Conservation (phyloP, 371 early-diverging fungal species). For the Apophysomyces elegans region DNA sequence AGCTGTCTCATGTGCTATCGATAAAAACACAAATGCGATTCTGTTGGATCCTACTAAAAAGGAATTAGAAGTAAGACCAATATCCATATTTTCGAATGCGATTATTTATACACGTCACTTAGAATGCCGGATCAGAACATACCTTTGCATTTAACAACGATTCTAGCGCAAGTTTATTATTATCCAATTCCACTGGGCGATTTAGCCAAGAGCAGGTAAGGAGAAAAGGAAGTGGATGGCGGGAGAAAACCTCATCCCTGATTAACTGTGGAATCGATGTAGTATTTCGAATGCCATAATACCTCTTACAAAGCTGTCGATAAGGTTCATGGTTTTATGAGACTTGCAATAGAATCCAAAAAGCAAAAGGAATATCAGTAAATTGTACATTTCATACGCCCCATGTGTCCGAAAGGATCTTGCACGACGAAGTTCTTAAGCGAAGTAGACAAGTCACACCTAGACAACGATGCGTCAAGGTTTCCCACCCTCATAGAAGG, state of each 20-base stretch:
- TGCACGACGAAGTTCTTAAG: not conserved
- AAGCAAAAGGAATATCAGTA: conserved; percentile 63
- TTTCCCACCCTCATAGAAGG: too few relatives aligned
- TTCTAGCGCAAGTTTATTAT: conserved; percentile 34
- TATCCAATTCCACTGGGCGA: conserved; percentile 71
- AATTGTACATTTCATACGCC: not conserved
- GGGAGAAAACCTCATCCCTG: not conserved
- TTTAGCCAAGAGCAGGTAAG: conserved; percentile 71
- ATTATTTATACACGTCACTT: conserved; percentile 6
- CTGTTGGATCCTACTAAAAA: conserved; percentile 80
- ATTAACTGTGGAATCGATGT: not conserved
- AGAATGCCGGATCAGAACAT: conserved; percentile 77
- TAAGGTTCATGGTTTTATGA: conserved; percentile 60
- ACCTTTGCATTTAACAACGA: conserved; percentile 82
- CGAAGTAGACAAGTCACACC: not conserved
- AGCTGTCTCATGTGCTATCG: conserved; percentile 75
- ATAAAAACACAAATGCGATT: conserved; percentile 56
- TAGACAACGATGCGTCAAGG: too few relatives aligned
- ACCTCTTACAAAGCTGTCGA: conserved; percentile 52
- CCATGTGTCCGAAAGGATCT: not conserved
- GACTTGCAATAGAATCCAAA: conserved; percentile 60
- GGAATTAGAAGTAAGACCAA: conserved; percentile 68
- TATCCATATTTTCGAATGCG: not conserved
- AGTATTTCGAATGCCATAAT: conserved; percentile 57
- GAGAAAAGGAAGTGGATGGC: not conserved